Conservation (phyloP, 1,284 basidiomycete genomes). For the Mrakiaceae sp. region DNA sequence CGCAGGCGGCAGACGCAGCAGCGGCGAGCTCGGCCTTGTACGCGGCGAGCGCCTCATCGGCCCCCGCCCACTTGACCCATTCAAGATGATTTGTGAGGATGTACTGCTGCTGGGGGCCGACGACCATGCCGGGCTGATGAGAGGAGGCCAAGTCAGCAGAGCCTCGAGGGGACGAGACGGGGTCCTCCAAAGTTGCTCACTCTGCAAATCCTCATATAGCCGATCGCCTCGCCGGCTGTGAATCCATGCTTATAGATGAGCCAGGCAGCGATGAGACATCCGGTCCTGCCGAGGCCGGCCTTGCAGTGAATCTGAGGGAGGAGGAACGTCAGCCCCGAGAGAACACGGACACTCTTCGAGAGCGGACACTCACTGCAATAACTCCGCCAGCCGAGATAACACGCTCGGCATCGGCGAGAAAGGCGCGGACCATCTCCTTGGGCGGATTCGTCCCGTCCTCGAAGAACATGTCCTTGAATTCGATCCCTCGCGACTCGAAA, state of each 20-base stretch:
- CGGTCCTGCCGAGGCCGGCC: slow-evolving; percentile 77
- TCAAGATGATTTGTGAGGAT: slow-evolving; percentile 92
- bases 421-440: slow-evolving; percentile 82
- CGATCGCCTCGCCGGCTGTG: slow-evolving; percentile 93
- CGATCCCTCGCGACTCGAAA: slow-evolving; percentile 77
- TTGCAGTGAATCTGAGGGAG: slow-evolving; percentile 55
- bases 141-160: neutral
- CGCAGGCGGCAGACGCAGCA: slow-evolving; percentile 29
- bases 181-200: neutral
- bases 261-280: slow-evolving; percentile 44
- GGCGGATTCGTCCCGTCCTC: slow-evolving; percentile 97
- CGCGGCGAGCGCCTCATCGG: slow-evolving; percentile 50
- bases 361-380: neutral
- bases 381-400: neutral
- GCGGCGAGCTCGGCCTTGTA: slow-evolving; percentile 37
- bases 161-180: slow-evolving; percentile 3
- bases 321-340: neutral
- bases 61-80: slow-evolving; percentile 84
- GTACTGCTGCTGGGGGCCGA: slow-evolving; percentile 68
- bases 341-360: neutral
- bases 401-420: slow-evolving; percentile 31
- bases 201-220: slow-evolving; percentile 80
- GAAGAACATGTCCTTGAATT: slow-evolving; percentile 47
- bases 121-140: slow-evolving; percentile 51
- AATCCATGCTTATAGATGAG: slow-evolving; percentile 99